A percentile compares a stretch with the other conserved stretches of the same genome.
phyloP scores from a whole-genome alignment of 2,329 filamentous ascomycete species.

The Trichoderma harzianum region DNA sequence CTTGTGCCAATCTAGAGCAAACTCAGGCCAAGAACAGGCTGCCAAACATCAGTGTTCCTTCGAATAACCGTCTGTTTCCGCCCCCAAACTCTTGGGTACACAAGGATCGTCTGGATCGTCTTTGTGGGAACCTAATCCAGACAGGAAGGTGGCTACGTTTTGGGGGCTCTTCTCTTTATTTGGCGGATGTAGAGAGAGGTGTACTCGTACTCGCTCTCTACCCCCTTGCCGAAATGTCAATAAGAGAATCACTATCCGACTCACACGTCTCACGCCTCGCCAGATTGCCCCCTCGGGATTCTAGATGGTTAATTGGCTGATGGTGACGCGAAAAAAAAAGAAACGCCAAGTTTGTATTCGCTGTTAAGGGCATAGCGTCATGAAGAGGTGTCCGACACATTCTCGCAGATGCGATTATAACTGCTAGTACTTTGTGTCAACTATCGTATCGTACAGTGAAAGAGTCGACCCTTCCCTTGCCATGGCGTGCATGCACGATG shows the following conservation, averaged over 20 bases:
- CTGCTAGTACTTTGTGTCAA: neutral
- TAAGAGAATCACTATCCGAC: neutral
- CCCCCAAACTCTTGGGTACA: neutral
- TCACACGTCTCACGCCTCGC: neutral
- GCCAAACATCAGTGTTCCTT: neutral
- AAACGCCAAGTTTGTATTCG: neutral
- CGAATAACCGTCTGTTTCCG: neutral
- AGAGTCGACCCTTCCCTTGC: neutral
- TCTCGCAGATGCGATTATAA: neutral
- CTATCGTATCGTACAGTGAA: neutral
- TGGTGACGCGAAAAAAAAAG: neutral
- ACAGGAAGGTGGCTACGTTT: neutral
- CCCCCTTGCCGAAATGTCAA: neutral
- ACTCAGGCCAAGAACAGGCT: neutral
- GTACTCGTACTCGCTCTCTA: neutral
- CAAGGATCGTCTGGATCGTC: neutral
- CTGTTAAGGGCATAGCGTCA: neutral
- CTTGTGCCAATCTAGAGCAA: neutral
- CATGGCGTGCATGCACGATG: neutral
- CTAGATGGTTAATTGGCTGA: neutral
- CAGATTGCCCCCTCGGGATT: neutral
- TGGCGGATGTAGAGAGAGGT: neutral
- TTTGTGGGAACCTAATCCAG: neutral
- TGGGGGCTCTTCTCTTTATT: neutral
- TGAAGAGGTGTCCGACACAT: neutral